phyloP scores from a whole-genome alignment of 2,329 filamentous ascomycete species.

The Alternaria ventricosa region DNA sequence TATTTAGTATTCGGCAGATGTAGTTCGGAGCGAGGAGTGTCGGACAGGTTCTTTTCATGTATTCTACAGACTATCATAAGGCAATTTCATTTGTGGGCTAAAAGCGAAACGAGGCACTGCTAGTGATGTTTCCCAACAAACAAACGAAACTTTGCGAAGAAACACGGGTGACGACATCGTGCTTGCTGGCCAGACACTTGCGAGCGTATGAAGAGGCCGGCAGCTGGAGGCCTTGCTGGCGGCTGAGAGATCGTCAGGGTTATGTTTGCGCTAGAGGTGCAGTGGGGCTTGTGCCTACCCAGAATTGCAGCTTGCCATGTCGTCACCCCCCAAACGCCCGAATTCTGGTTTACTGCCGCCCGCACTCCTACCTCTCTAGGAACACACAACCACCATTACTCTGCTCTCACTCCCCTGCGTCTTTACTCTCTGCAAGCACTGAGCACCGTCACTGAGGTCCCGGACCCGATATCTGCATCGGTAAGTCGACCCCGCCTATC shows the following conservation, averaged over 20 bases:
- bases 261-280: conserved; percentile 6
- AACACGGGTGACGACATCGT: conserved; percentile 14
- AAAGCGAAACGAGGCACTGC: background rate
- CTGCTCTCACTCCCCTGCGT: conserved; percentile 5
- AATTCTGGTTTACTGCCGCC: conserved; percentile 44
- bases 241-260: conserved; percentile 42
- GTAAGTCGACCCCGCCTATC: conserved; percentile 36
- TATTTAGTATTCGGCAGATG: conserved; percentile 48
- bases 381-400: conserved; percentile 7
- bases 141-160: background rate
- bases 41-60: conserved; percentile 48
- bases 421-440: background rate
- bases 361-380: conserved; percentile 14
- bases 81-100: conserved; percentile 49
- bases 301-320: conserved; percentile 37
- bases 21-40: conserved; percentile 40
- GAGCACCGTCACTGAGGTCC: conserved; percentile 1
- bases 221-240: conserved; percentile 19
- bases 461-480: conserved; percentile 24
- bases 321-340: conserved; percentile 43
- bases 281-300: conserved; percentile 30
- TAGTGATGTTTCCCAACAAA: conserved; percentile 6
- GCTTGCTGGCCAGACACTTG: conserved; percentile 1
- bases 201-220: conserved; percentile 10
- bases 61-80: conserved; percentile 52